Base-by-base conservation (phyloP, 2,329 filamentous ascomycete species). In the Clonostachys solani region DNA sequence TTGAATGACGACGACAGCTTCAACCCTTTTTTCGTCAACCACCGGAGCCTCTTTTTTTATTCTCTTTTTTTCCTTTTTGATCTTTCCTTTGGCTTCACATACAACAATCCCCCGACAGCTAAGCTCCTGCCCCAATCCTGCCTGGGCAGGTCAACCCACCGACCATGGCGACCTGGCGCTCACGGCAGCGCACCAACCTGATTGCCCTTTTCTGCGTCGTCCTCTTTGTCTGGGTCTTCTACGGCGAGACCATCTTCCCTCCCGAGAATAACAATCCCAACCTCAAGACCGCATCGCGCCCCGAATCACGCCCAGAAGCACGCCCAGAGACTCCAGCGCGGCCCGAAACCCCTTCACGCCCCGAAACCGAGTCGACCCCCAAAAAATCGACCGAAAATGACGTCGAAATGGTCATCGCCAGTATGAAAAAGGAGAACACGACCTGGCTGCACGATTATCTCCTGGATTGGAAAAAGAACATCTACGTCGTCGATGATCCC, bases 401-500 rank as follows among this genome's bases (percentile, higher is more conserved):
- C 34, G 56, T 64, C 42, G 62, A 65, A 52, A 54, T 65, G 56
- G 61, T 65, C 38, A 56, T 65, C 16, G 62, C 62, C 3, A 59
- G 58, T 49, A 64, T 60, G 57, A 61, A 58, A 50, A 54, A 57
- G 47, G 62, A 64, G 49, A 56, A 63, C 44, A 49, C 57, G 34
- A 62, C 66, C 15, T 76, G 73, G 73, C 58, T 75, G 9, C 52
- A 66, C 45, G 56, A 63, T 40, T 63, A 68, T 51, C 60, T 75
- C 3, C 62, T 63, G 17, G 62, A 65, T 42, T 80, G 76, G 76
- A 66, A 71, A 49, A 72, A 74, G 57, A 77, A 69, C 49, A 68
- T 81, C 49, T 82, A 82, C 57, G 69, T 79, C 23, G 75, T 77
- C 45, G 71, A 83, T 53, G 69, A 79, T 53, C 62, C 68, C 33